Base-by-base conservation (phyloP, 345 rosid species). In the Populus simonii region DNA sequence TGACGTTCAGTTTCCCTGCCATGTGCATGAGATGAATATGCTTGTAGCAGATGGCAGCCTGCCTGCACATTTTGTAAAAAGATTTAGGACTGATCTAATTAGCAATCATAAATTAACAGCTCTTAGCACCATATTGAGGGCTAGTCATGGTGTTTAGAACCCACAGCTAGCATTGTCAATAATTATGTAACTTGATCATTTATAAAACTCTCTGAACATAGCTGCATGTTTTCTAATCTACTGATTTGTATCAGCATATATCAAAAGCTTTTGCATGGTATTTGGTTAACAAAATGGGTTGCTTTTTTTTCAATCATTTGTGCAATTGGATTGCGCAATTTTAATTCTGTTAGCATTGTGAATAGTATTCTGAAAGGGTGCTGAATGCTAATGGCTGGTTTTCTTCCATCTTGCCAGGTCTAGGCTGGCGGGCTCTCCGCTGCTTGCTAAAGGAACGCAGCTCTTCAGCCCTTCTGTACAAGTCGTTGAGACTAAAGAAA, bases 371-470 rank as follows among this genome's bases (percentile, higher is more conserved):
- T 15, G 38, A 45, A 18, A 17, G 76, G 27, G 25, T 33, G 36
- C 36, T 33, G 6, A 33, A 4, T 74, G 29, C 25, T 13, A 13
- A 53, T 29, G 62, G 55, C 66, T 65, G 27, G 49, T 35, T 68
- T 59, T 68, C 72, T 76, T 66, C 70, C 41, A 35, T 25, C 18
- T 29, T 84, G 80, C 35, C 83, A 95, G 99, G 92, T 95, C 39
- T 95, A 96, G 97, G 99, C 98, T 10, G 92, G 93, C 3, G 98
- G 99, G 36, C 93, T 93, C 79, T 85, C 89, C 5, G 87, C 96
- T 82, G 98, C 53, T 68, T 96, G 69, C 80, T 96, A 71, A 88
- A 89, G 86, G 93, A 88, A 51, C 89, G 71, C 66, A 91, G 86
- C 84, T 82, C 36, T 33, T 33, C 36, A 33, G 36, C 36, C 36